These are phyloP conservation scores for Saitozyma sp. DNA, from an alignment of 768 basidiomycete genomes.

Conservation along the genomic window DNA sequence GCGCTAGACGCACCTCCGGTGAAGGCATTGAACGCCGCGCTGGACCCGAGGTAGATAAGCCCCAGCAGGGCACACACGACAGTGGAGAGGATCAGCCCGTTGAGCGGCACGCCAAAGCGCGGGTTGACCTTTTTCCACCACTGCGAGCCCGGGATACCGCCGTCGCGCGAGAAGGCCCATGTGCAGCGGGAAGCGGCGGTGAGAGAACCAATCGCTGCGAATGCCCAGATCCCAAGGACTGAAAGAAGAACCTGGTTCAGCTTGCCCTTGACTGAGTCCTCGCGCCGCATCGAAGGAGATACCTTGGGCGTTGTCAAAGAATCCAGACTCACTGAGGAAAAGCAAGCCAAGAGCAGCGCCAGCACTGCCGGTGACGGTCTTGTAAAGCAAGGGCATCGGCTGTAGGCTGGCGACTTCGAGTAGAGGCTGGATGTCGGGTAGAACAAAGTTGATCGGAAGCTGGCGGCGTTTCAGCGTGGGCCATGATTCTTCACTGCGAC, in stretches of 20 bases:
- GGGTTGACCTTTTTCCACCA: constrained; percentile 58
- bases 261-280: too few species aligned
- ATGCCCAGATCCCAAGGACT: constrained; percentile 51
- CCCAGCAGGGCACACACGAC: constrained; percentile 63
- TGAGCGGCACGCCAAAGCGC: constrained; percentile 60
- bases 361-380: constrained; percentile 63
- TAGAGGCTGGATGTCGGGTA: constrained; percentile 62
- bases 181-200: constrained; percentile 69
- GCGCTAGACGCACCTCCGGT: constrained; percentile 54
- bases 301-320: background rate
- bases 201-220: constrained; percentile 67
- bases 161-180: constrained; percentile 71
- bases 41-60: constrained; percentile 62
- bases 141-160: constrained; percentile 62
- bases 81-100: constrained; percentile 65
- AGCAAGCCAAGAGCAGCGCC: constrained; percentile 66
- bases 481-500: background rate
- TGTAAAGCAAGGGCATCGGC: constrained; percentile 66
- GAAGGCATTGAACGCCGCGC: constrained; percentile 68
- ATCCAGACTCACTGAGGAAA: constrained; percentile 51
- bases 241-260: background rate
- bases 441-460: constrained; percentile 66
- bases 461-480: constrained; percentile 33
- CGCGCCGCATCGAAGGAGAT: background rate
- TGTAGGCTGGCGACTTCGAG: constrained; percentile 65